A percentile compares a stretch with the other conserved stretches of the same genome.
Evolutionary conservation across 257 asterid genomes (phyloP).

Genomic region (Solanum sejunctum): DNA sequence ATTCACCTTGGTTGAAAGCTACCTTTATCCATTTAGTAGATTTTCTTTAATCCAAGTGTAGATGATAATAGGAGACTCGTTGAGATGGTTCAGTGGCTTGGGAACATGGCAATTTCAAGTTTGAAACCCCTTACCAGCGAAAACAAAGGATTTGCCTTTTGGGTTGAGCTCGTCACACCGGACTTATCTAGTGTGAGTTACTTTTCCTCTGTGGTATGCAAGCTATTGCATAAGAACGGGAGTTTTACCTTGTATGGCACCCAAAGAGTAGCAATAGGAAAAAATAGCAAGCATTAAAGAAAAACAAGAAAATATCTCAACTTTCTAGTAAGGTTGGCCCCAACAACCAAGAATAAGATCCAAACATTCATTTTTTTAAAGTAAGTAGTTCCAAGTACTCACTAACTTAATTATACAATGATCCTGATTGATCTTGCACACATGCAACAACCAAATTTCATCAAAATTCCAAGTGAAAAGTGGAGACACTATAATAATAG

Average conservation of each 20-base stretch:
- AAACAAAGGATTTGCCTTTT: too few relatives aligned
- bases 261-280: too few relatives aligned
- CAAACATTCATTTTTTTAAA: not conserved
- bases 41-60: not conserved
- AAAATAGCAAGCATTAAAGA: not conserved
- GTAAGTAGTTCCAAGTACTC: not conserved
- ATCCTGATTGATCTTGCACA: not conserved
- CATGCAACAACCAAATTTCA: not conserved
- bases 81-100: too few relatives aligned
- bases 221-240: too few relatives aligned
- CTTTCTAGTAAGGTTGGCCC: not conserved
- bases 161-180: too few relatives aligned
- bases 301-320: not conserved
- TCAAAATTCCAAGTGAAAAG: not conserved
- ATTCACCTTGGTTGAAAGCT: not conserved
- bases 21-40: not conserved
- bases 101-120: too few relatives aligned
- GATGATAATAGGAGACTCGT: not conserved
- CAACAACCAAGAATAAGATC: not conserved
- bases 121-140: too few relatives aligned
- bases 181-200: too few relatives aligned
- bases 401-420: not conserved
- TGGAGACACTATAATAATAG: not conserved
- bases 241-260: too few relatives aligned
- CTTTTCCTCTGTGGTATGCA: too few relatives aligned